phyloP scores from a whole-genome alignment of 257 asterid species.

The Solanum clarkiae region DNA sequence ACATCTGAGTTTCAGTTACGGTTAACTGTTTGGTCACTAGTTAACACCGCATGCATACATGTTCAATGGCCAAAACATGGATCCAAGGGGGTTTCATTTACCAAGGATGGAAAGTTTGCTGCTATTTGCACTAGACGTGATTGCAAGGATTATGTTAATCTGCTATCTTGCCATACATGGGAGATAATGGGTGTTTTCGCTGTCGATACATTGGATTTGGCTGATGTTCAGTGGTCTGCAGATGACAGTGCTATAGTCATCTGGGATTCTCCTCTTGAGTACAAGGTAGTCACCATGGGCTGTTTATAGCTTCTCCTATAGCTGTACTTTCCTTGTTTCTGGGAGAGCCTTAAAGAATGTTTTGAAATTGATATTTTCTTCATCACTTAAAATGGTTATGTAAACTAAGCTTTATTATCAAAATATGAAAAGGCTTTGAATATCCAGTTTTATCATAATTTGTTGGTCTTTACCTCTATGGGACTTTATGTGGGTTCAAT shows the following conservation, averaged over 20 bases:
- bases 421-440: neutral
- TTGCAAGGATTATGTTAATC: constrained; percentile 94
- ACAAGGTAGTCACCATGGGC: constrained; percentile 46
- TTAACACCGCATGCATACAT: constrained; percentile 92
- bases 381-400: neutral
- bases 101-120: constrained; percentile 92
- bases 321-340: neutral
- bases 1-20: constrained; percentile 92
- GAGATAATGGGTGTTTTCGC: constrained; percentile 94
- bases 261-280: constrained; percentile 95
- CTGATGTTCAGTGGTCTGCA: constrained; percentile 97
- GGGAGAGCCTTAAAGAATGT: neutral
- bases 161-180: constrained; percentile 82
- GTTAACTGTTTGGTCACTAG: constrained; percentile 87
- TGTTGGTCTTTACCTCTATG: neutral
- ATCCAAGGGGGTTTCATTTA: constrained; percentile 88
- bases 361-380: neutral
- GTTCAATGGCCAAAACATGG: constrained; percentile 97
- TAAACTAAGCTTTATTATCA: neutral
- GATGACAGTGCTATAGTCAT: constrained; percentile 95
- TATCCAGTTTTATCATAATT: neutral
- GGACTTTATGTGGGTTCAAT: constrained; percentile 3
- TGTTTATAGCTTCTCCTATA: neutral
- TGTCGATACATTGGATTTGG: constrained; percentile 88
- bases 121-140: constrained; percentile 98